Evolutionary conservation across 1,284 basidiomycete genomes (phyloP), one percentile per base, ranked within the genome.

Genomic region (Trametes hirsuta): DNA sequence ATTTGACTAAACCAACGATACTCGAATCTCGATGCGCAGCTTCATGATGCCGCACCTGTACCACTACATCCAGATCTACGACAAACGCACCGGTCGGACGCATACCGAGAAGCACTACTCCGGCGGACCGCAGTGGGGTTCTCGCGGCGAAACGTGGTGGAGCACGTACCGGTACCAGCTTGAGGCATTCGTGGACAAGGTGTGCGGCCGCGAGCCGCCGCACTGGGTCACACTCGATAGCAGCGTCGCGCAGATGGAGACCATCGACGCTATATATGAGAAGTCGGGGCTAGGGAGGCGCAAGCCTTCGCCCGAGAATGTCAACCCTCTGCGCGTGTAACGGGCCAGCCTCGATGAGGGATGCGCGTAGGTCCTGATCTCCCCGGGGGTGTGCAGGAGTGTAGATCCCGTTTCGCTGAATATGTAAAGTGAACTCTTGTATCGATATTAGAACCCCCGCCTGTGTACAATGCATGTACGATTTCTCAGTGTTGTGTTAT

Each of bases 111-210:
- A 68, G 57, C 51, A 54, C 58, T 65, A 67, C 63, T 50, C 54
- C 18, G 63, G 63, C 60, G 77, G 68, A 44, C 77, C 78, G 59
- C 69, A 71, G 45, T 74, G 77, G 36, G 75, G 74, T 14, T 76
- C 77, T 10, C 54, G 63, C 59, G 83, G 81, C 11, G 79, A 84
- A 67, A 75, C 76, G 5, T 84, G 83, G 79, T 86, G 84, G 84
- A 59, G 61, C 61, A 78, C 75, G 35, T 86, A 85, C 70, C 76
- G 84, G 21, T 84, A 84, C 63, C 83, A 86, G 69, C 73, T 87
- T 37, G 84, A 85, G 70, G 83, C 80, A 10, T 83, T 86, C 60
- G 79, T 86, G 18, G 82, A 86, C 69, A 76, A 77, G 59, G 61
- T 86, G 10, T 78, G 78, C 50, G 83, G 82, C n/a, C 76, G 83